phyloP scores from a whole-genome alignment of 352 stramenopile genomes.

The Phytophthora sp. region DNA sequence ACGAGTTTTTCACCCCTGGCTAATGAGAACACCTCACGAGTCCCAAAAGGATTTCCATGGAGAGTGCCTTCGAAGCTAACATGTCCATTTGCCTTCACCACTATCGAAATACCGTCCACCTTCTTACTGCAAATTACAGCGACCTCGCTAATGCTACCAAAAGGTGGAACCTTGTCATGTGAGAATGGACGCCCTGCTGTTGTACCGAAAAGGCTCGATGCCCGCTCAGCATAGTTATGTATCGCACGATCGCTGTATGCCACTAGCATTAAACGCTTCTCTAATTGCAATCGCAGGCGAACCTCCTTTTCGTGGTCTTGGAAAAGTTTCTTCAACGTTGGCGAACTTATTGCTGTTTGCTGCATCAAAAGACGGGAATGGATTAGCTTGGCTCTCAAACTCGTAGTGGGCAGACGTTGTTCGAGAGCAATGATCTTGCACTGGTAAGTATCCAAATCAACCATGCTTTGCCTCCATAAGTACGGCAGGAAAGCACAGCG shows the following conservation, averaged over 20 bases:
- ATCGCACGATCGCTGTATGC: constrained; percentile 71
- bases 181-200: constrained; percentile 50
- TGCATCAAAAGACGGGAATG: constrained; percentile 33
- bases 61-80: constrained; percentile 52
- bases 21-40: constrained; percentile 66
- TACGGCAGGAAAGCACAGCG: constrained; percentile 35
- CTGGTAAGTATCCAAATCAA: constrained; percentile 55
- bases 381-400: constrained; percentile 30
- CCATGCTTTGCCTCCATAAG: constrained; percentile 45
- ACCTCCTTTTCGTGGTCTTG: constrained; percentile 66
- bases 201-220: constrained; percentile 52
- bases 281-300: constrained; percentile 56
- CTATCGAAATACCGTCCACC: constrained; percentile 67
- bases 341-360: constrained; percentile 48
- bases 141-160: constrained; percentile 71
- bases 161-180: constrained; percentile 69
- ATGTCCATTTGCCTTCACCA: constrained; percentile 61
- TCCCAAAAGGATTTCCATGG: constrained; percentile 75
- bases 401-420: constrained; percentile 35
- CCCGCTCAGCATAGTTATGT: constrained; percentile 71
- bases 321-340: constrained; percentile 81
- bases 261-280: constrained; percentile 77
- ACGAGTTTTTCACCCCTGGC: constrained; percentile 63
- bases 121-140: constrained; percentile 69
- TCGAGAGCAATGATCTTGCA: constrained; percentile 53